Conservation (phyloP, 148 eudicot species). For the Rhododendron ferrugineum region DNA sequence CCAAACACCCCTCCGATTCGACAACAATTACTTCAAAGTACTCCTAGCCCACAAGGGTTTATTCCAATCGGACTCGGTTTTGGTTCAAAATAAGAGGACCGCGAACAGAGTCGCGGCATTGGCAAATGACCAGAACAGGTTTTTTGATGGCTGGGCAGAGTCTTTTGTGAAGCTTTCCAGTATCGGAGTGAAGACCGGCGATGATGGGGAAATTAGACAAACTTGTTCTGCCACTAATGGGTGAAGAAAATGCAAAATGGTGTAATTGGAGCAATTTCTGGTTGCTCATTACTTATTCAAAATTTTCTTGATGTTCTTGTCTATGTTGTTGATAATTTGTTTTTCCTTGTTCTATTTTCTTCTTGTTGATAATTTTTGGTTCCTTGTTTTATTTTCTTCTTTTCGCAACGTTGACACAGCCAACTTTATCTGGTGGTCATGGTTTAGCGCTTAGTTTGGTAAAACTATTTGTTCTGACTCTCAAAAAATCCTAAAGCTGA, state of each 20-base stretch:
- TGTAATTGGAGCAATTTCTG: background rate
- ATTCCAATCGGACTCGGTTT: slow-evolving; percentile 55
- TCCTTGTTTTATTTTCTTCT: background rate
- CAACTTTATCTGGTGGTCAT: background rate
- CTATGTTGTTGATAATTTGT: background rate
- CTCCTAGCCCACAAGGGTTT: slow-evolving; percentile 45
- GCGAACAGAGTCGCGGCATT: slow-evolving; percentile 32
- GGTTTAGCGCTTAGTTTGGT: background rate
- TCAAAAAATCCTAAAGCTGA: too few species aligned
- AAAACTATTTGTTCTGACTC: too few species aligned
- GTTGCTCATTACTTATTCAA: background rate
- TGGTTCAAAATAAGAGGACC: slow-evolving; percentile 44
- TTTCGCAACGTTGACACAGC: background rate
- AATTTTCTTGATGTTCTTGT: background rate
- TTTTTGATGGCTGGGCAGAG: slow-evolving; percentile 41
- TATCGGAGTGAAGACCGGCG: slow-evolving; percentile 42
- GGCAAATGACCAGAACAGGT: slow-evolving; percentile 32
- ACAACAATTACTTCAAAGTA: slow-evolving; percentile 53
- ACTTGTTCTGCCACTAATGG: slow-evolving; percentile 39
- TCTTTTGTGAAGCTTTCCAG: slow-evolving; percentile 50
- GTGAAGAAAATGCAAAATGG: background rate
- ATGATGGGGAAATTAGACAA: slow-evolving; percentile 52
- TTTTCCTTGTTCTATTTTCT: background rate
- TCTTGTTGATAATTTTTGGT: background rate
- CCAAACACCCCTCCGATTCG: slow-evolving; percentile 42